Evolutionary conservation across 352 stramenopile species (phyloP).

Genomic region (Globisporangium polare): DNA sequence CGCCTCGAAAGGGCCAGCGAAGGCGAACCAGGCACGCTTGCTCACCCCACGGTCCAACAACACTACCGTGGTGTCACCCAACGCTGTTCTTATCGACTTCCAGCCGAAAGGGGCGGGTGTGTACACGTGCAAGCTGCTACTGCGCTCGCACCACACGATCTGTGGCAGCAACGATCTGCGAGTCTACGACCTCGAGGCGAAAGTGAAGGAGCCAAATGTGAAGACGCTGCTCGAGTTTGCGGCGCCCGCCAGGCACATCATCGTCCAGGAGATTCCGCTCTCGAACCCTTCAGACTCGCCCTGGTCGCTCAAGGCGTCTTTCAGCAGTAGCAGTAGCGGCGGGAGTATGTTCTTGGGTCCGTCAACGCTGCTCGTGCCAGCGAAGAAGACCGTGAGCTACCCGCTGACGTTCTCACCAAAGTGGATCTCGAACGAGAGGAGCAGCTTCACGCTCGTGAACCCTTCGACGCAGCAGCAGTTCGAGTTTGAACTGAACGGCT

Average conservation of each 20-base stretch:
- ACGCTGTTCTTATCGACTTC: constrained; percentile 65
- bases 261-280: constrained; percentile 90
- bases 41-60: constrained; percentile 37
- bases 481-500: constrained; percentile 84
- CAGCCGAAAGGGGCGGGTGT: constrained; percentile 66
- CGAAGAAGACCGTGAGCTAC: constrained; percentile 71
- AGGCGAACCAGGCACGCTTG: constrained; percentile 48
- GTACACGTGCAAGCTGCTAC: constrained; percentile 66
- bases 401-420: constrained; percentile 78
- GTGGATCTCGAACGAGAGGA: constrained; percentile 76
- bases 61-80: constrained; percentile 23
- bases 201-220: constrained; percentile 83
- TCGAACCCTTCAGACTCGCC: constrained; percentile 81
- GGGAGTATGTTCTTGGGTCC: constrained; percentile 69
- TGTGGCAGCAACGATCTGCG: constrained; percentile 76
- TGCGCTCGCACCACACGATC: constrained; percentile 49
- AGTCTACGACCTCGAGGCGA: constrained; percentile 80
- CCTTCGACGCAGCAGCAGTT: constrained; percentile 82
- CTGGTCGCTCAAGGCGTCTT: constrained; percentile 78
- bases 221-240: constrained; percentile 88
- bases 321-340: constrained; percentile 31
- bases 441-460: constrained; percentile 77
- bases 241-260: constrained; percentile 80
- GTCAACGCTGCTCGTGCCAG: constrained; percentile 53
- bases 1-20: constrained; percentile 22